Percentiles rank a stretch among this genome's conserved stretches.
phyloP scores from a whole-genome alignment of 352 stramenopile genomes.

The Phytophthora palmivora region DNA sequence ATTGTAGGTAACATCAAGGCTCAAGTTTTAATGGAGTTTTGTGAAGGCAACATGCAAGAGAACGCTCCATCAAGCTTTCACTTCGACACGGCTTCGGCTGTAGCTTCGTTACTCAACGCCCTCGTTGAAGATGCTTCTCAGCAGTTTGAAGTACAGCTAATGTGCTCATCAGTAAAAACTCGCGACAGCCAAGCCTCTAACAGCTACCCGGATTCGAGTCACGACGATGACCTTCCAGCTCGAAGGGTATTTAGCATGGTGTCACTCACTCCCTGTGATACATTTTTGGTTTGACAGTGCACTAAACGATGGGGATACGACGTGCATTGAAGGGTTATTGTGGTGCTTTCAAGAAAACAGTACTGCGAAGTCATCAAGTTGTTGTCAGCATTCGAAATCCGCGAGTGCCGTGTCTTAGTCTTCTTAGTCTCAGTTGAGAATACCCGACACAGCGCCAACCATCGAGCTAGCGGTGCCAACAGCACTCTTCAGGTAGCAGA shows the following conservation, averaged over 20 bases:
- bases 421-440: constrained; percentile 39
- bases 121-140: constrained; percentile 46
- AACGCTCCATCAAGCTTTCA: constrained; percentile 7
- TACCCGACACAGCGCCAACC: constrained; percentile 41
- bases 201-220: constrained; percentile 25
- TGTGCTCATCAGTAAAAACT: constrained; percentile 15
- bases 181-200: constrained; percentile 11
- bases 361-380: too few relatives aligned
- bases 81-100: constrained; percentile 34
- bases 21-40: constrained; percentile 35
- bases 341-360: background rate
- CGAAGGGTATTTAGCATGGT: constrained; percentile 21
- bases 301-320: background rate
- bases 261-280: constrained; percentile 30
- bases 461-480: constrained; percentile 25
- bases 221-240: constrained; percentile 4
- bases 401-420: background rate
- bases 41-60: constrained; percentile 3
- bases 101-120: constrained; percentile 44
- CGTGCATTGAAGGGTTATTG: background rate
- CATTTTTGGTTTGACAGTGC: constrained; percentile 29
- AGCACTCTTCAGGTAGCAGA: constrained; percentile 42
- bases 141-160: constrained; percentile 46
- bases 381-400: background rate
- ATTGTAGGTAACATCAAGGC: constrained; percentile 66